Base-by-base conservation (phyloP, 2,329 filamentous ascomycete genomes). In the Gremmenia infestans region DNA sequence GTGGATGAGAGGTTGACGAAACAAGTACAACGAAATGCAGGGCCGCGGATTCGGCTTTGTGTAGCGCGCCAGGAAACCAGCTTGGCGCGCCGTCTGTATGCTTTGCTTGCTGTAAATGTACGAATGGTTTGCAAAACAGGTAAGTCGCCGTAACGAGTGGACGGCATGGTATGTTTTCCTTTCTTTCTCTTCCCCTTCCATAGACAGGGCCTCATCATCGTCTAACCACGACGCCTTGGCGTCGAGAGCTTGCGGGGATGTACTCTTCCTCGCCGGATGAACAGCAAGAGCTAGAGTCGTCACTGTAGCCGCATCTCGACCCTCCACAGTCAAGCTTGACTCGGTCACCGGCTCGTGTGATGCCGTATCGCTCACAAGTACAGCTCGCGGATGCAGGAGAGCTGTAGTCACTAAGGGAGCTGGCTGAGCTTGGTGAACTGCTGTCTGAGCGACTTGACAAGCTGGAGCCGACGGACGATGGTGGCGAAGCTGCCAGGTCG, bases 241-340 rank as follows among this genome's bases (percentile, higher is more conserved):
- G 81, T 73, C 84, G 82, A 61, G 81, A 78, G 70, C 73, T 76
- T 73, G 76, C 75, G 65, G 73, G 71, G 64, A 78, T 72, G 73
- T 86, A 83, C 63, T 82, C 81, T 67, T 85, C 82, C 61, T 87
- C 85, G 43, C 67, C 75, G 65, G 86, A 86, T 66, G 81, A 87
- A 64, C 85, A 91, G 79, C 86, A 90, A 54, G 83, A 81, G 52
- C 78, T 81, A 60, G 79, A 82, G 59, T 88, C 84, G 68, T 89
- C 86, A 62, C 81, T 82, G 76, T 89, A 94, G 69, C 90, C 89
- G 76, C 93, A 97, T 72, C 90, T 87, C 60, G 85, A 79, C 65
- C 93, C 93, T 66, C 91, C 91, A 71, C 93, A 97, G 82, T 97
- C 92, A 73, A 97, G 85, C 82, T 93, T 94, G 81, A 97, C 88